Evolutionary conservation across 768 basidiomycete genomes (phyloP).

Genomic region (Tylopilus subfusipes): DNA sequence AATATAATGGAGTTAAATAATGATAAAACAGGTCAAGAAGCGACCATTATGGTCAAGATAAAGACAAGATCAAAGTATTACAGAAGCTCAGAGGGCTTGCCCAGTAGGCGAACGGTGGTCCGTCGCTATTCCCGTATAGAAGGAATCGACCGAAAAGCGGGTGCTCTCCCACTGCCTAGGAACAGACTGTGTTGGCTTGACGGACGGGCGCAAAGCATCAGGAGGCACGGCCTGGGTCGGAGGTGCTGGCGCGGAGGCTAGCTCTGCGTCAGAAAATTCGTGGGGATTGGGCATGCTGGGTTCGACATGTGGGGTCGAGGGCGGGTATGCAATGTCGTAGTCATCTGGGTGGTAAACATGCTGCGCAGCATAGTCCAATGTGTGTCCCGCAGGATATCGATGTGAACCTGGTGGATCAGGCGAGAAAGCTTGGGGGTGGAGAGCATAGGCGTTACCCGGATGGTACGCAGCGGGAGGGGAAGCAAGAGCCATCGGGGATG

Average conservation of each 20-base stretch:
- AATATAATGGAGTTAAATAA: conserved; percentile 19
- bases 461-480: conserved; percentile 24
- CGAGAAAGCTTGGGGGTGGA: conserved; percentile 9
- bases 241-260: conserved; percentile 5
- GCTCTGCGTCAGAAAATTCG: conserved; percentile 2
- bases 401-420: background rate
- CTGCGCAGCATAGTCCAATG: conserved; percentile 19
- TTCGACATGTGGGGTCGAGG: conserved; percentile 4
- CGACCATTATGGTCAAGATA: background rate
- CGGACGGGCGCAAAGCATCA: conserved; percentile 15
- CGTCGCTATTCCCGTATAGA: conserved; percentile 21
- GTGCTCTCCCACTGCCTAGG: conserved; percentile 8
- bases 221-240: conserved; percentile 4
- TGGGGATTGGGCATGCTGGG: conserved; percentile 18
- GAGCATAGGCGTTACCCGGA: conserved; percentile 15
- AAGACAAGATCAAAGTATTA: background rate
- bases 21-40: conserved; percentile 9
- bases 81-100: conserved; percentile 15
- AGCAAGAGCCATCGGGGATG: conserved; percentile 16
- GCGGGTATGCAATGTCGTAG: conserved; percentile 28
- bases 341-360: conserved; percentile 23
- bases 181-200: background rate
- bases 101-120: conserved; percentile 12
- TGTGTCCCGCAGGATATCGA: conserved; percentile 1
- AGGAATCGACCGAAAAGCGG: conserved; percentile 30